phyloP scores from a whole-genome alignment of 2,329 filamentous ascomycete species.

The Raffaelea deltoideospora region DNA sequence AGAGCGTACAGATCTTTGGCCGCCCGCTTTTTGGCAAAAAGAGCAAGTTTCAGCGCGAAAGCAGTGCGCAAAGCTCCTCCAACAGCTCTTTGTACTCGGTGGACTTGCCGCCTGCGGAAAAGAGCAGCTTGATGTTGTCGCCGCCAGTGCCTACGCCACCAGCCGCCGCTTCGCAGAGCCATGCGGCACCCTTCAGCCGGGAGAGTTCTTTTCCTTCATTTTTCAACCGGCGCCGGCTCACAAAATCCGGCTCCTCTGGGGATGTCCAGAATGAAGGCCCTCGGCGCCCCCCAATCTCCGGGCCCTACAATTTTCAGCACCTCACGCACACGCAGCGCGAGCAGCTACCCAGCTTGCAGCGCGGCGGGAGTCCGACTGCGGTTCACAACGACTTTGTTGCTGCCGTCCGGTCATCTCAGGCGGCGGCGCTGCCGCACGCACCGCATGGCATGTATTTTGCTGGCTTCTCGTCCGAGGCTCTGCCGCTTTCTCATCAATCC shows the following conservation, averaged over 20 bases:
- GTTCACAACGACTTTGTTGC: slow-evolving; percentile 5
- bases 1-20: slow-evolving; percentile 44
- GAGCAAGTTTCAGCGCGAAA: slow-evolving; percentile 34
- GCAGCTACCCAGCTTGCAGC: slow-evolving; percentile 24
- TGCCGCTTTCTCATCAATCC: slow-evolving; percentile 11
- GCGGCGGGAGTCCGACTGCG: slow-evolving; percentile 27
- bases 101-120: slow-evolving; percentile 25
- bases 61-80: slow-evolving; percentile 30
- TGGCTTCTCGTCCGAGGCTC: slow-evolving; percentile 31
- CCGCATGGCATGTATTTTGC: slow-evolving; percentile 29
- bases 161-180: slow-evolving; percentile 17
- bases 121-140: background rate
- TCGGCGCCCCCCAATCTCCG: slow-evolving; percentile 40
- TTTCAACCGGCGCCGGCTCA: slow-evolving; percentile 32
- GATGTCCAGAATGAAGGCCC: slow-evolving; percentile 13
- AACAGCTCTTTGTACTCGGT: slow-evolving; percentile 32
- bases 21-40: slow-evolving; percentile 43
- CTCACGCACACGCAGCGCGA: slow-evolving; percentile 42
- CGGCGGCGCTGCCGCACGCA: too few species aligned
- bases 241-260: slow-evolving; percentile 16
- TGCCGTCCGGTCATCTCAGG: slow-evolving; percentile 21
- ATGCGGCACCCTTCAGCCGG: slow-evolving; percentile 1
- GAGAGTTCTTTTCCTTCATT: slow-evolving; percentile 34
- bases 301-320: slow-evolving; percentile 53
- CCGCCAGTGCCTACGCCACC: slow-evolving; percentile 11